Conservation (phyloP, 2,329 filamentous ascomycete species). For the Dactylella cylindrospora region DNA sequence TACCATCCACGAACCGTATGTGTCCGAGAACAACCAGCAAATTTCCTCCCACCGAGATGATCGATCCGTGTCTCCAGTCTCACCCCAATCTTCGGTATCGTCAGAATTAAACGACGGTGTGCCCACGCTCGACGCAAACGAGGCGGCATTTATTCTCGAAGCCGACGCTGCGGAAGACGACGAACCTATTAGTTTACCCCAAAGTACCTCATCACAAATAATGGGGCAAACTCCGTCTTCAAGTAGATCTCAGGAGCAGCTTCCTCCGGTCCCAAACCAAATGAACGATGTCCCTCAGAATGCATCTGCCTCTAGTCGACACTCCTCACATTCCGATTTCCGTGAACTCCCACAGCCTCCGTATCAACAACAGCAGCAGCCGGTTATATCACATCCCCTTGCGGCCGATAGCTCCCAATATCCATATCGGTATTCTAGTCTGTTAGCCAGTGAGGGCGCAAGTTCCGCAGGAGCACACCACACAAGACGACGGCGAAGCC, state of each 20-base stretch:
- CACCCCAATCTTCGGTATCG: slow-evolving; percentile 1
- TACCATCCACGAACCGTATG: slow-evolving; percentile 12
- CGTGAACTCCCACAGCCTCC: slow-evolving; percentile 28
- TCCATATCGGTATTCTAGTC: slow-evolving; percentile 19
- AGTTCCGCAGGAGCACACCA: too few relatives aligned
- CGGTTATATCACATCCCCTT: slow-evolving; percentile 23
- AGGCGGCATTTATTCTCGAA: slow-evolving; percentile 24
- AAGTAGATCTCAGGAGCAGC: not conserved
- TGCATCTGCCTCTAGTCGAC: slow-evolving; percentile 24
- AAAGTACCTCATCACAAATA: too few relatives aligned
- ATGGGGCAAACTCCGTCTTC: not conserved
- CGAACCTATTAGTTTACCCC: too few relatives aligned
- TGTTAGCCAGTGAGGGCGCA: slow-evolving; percentile 14
- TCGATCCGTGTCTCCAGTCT: slow-evolving; percentile 13
- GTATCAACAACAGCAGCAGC: slow-evolving; percentile 19
- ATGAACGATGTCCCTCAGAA: slow-evolving; percentile 8
- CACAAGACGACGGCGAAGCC: too few relatives aligned
- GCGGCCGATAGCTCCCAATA: slow-evolving; percentile 25
- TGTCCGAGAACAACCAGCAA: slow-evolving; percentile 8
- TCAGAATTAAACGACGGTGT: slow-evolving; percentile 28
- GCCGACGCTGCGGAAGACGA: slow-evolving; percentile 8
- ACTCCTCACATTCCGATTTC: slow-evolving; percentile 15
- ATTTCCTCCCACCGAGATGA: not conserved
- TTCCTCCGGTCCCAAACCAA: not conserved
- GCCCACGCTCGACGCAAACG: slow-evolving; percentile 27